Percentiles rank a stretch among this genome's conserved stretches.
phyloP scores from a whole-genome alignment of 768 basidiomycete genomes.

The Lenzites betulinus region DNA sequence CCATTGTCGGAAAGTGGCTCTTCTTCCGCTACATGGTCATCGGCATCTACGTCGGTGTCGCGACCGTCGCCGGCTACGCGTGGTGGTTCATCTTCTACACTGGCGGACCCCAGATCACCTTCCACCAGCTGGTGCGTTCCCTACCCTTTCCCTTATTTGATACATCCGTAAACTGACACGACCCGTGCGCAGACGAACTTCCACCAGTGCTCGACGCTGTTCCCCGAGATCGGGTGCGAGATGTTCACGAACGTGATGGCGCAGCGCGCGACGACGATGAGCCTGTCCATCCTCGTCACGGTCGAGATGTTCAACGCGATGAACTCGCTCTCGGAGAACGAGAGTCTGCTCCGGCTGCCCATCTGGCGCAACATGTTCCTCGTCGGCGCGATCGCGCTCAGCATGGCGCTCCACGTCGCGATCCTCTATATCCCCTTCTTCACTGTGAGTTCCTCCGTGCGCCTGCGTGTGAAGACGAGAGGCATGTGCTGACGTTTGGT shows the following conservation, averaged over 20 bases:
- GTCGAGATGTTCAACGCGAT: conserved; percentile 98
- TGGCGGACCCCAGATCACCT: conserved; percentile 91
- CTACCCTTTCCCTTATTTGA: not conserved
- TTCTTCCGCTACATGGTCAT: conserved; percentile 96
- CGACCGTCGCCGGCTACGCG: conserved; percentile 96
- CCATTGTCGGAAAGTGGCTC: conserved; percentile 89
- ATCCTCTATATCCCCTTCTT: conserved; percentile 98
- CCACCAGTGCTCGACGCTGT: conserved; percentile 82
- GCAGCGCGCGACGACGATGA: conserved; percentile 91
- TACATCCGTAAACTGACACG: not conserved
- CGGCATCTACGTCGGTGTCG: conserved; percentile 90
- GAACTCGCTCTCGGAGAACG: conserved; percentile 98
- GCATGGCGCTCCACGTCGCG: conserved; percentile 91
- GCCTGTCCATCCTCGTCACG: conserved; percentile 92
- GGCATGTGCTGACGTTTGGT: not conserved
- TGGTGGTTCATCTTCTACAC: conserved; percentile 98
- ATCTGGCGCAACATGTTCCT: conserved; percentile 96
- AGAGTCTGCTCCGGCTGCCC: conserved; percentile 84
- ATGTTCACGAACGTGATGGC: conserved; percentile 94
- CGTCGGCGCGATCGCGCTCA: conserved; percentile 83
- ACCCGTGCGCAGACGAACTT: conserved; percentile 80
- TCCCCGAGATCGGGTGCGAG: conserved; percentile 90
- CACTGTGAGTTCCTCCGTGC: conserved; percentile 54
- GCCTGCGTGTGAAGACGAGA: not conserved
- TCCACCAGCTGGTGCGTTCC: conserved; percentile 81